Base-by-base conservation (phyloP, 768 basidiomycete species). In the Mycena metata region DNA sequence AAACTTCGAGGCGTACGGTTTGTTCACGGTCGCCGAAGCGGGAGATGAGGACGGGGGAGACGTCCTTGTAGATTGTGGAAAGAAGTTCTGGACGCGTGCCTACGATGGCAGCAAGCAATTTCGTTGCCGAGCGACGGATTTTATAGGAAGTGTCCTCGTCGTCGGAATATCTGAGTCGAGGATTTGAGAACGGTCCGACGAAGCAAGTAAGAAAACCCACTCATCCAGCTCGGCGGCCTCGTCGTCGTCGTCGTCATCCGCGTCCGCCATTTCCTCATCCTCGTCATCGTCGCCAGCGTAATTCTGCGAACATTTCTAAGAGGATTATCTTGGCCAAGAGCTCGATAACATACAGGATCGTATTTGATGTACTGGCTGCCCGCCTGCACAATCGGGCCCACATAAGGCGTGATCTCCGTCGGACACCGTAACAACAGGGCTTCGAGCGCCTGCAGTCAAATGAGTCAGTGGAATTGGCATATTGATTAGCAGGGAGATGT, bases 121-220 rank as follows among this genome's bases (percentile, higher is more conserved):
- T 98, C 19, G 96, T 95, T 9, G 98, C 92, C 9, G 95, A 91
- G 50, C 98, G 90, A 70, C 98, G 92, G 64, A 98, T 95, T 79
- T 98, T 98, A 88, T 98, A 99, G 0, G 97, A 98, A 13, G 93
- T 94, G 76, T 99, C 98, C 78, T 99, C 98, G 65, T 99, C 98
- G 73, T 99, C 98, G 8, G 95, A 96, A 78, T 98, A 98, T 70
- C 95, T 96, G 71, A 30, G 12, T 59, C 42, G 26, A 35, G 60
- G 74, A 76, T 39, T 49, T 46, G 39, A 64, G 47, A 60, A 35
- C 33, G 50, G 30, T 52, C 30, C 17, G 45, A 55, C 16, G 59
- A 70, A 26, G 11, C 3, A 36, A 42, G 42, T 3, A 26, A 71
- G 45, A 36, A 19, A 15, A 81, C 91, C 74, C 74, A 93, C 91